Percentiles rank a stretch among this genome's conserved stretches.
Evolutionary conservation across 108 stramenopile species (phyloP).

Genomic region (Craspedostauros australis): DNA sequence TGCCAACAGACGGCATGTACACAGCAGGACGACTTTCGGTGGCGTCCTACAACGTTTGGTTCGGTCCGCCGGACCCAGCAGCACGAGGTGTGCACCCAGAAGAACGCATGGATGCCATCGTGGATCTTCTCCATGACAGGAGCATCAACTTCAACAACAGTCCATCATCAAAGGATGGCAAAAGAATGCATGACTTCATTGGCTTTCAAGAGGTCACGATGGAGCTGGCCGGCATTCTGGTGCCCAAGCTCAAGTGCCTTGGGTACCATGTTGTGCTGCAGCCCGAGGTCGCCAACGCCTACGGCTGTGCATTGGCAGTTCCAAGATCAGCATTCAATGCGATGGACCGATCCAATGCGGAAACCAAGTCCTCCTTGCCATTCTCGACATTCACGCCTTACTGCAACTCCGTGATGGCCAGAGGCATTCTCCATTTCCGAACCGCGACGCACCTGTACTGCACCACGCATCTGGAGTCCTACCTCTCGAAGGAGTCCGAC

Average conservation of each 20-base stretch:
- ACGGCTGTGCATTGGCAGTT: slow-evolving; percentile 41
- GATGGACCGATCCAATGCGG: slow-evolving; percentile 6
- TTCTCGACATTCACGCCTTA: slow-evolving; percentile 29
- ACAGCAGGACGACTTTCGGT: no score
- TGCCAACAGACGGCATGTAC: no score
- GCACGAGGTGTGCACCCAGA: slow-evolving; percentile 15
- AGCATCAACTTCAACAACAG: no score
- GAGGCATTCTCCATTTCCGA: slow-evolving; percentile 39
- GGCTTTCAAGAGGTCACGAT: slow-evolving; percentile 61
- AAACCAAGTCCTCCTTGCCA: neutral
- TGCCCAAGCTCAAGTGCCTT: slow-evolving; percentile 24
- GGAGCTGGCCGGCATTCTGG: slow-evolving; percentile 14
- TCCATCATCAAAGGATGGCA: no score
- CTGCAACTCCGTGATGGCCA: slow-evolving; percentile 29
- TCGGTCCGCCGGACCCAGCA: slow-evolving; percentile 34
- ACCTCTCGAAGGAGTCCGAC: slow-evolving; percentile 15
- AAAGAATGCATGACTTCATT: slow-evolving; percentile 23
- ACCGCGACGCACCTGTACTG: slow-evolving; percentile 6
- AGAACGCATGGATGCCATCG: slow-evolving; percentile 49
- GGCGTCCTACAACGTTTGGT: slow-evolving; percentile 57
- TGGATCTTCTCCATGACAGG: neutral
- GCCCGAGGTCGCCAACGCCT: slow-evolving; percentile 11
- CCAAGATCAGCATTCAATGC: no score
- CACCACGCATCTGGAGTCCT: slow-evolving; percentile 64
- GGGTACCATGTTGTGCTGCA: slow-evolving; percentile 37